A percentile compares a stretch with the other conserved stretches of the same genome.
phyloP scores from a whole-genome alignment of 768 basidiomycete genomes.

The Psilocybe subaeruginosa region DNA sequence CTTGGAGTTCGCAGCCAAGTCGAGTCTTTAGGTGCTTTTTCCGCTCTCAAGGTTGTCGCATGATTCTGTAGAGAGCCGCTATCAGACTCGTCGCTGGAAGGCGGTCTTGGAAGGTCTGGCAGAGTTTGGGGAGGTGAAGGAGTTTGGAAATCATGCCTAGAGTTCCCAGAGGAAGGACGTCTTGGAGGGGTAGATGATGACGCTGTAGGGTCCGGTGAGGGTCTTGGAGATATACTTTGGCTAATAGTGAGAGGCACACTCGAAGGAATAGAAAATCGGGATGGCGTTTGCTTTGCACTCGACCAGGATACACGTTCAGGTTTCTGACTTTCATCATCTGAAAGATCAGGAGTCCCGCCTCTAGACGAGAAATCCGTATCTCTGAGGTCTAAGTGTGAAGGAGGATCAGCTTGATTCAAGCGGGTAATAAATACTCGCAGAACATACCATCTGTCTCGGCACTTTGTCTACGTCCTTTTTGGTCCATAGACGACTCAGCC shows the following conservation, averaged over 20 bases:
- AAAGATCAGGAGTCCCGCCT: not conserved
- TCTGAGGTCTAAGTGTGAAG: constrained; percentile 4
- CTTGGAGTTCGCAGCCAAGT: constrained; percentile 17
- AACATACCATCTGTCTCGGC: constrained; percentile 9
- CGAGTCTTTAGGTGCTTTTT: constrained; percentile 3
- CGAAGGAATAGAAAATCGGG: not conserved
- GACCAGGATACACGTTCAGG: not conserved
- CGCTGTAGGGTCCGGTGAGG: not conserved
- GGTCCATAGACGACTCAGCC: not conserved
- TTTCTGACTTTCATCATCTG: not conserved
- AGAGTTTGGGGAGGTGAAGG: constrained; percentile 65
- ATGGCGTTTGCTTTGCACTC: not conserved
- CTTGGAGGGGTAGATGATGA: constrained; percentile 21
- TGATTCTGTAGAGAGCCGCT: constrained; percentile 4
- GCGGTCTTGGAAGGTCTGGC: constrained; percentile 70
- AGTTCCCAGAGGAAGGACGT: constrained; percentile 36
- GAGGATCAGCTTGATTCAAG: not conserved
- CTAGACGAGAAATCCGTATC: constrained; percentile 12
- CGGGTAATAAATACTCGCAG: not conserved
- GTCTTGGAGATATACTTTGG: constrained; percentile 1
- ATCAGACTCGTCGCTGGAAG: constrained; percentile 42
- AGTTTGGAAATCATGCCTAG: constrained; percentile 56
- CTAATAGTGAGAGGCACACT: constrained; percentile 1
- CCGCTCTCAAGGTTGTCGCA: constrained; percentile 8
- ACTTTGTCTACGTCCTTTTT: not conserved